Percentiles rank a stretch among this genome's conserved stretches.
These are phyloP conservation scores for Trypanosoma rangeli DNA, from an alignment of 208 protist genomes.

Conservation along the genomic window DNA sequence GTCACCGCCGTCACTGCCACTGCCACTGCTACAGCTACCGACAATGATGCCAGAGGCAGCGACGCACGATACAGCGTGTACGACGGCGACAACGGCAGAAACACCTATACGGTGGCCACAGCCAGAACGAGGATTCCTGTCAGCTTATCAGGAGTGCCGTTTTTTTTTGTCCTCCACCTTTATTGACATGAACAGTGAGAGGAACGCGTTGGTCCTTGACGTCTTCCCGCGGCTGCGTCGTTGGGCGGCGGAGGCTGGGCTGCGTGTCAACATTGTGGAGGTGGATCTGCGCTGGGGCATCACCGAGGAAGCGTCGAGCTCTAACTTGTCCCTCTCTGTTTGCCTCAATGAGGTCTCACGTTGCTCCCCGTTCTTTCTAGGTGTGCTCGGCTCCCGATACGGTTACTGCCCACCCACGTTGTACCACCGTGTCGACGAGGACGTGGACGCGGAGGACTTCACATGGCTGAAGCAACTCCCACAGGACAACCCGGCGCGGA, in stretches of 20 bases:
- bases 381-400: conserved; percentile 91
- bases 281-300: conserved; percentile 97
- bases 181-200: conserved; percentile 96
- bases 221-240: conserved; percentile 93
- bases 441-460: conserved; percentile 68
- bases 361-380: conserved; percentile 94
- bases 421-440: conserved; percentile 70
- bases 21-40: neutral
- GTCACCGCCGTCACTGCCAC: neutral
- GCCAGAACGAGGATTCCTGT: conserved; percentile 13
- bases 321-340: conserved; percentile 79
- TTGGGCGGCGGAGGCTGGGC: conserved; percentile 52
- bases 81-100: neutral
- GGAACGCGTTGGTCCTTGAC: conserved; percentile 88
- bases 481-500: conserved; percentile 12
- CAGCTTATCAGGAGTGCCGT: conserved; percentile 63
- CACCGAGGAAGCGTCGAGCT: conserved; percentile 70
- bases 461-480: conserved; percentile 53
- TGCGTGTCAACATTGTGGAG: conserved; percentile 83
- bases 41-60: neutral
- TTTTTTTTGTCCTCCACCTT: conserved; percentile 97
- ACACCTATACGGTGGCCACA: neutral
- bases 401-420: conserved; percentile 70
- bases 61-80: neutral
- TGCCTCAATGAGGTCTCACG: conserved; percentile 95